Evolutionary conservation across 352 stramenopile species (phyloP).

Genomic region (Pythium rhizo-oryzae): DNA sequence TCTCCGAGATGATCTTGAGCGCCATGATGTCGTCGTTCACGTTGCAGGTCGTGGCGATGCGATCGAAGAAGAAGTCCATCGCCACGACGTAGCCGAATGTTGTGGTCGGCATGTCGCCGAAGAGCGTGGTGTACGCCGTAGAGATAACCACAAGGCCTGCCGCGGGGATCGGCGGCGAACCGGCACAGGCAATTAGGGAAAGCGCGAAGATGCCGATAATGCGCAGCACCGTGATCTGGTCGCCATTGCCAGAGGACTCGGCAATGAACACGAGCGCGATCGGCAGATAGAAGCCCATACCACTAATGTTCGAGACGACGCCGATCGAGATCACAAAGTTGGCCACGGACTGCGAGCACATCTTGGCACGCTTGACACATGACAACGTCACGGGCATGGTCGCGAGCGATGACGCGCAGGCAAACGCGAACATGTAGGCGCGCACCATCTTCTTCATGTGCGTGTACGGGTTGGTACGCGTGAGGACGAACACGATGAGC

Average conservation of each 20-base stretch:
- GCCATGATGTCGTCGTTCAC: constrained; percentile 81
- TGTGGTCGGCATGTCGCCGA: constrained; percentile 48
- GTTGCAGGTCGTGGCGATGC: constrained; percentile 64
- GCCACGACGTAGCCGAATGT: constrained; percentile 63
- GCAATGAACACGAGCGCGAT: constrained; percentile 65
- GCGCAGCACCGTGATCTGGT: constrained; percentile 47
- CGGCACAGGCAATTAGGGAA: constrained; percentile 47
- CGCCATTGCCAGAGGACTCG: constrained; percentile 53
- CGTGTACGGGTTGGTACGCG: constrained; percentile 63
- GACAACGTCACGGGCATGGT: constrained; percentile 62
- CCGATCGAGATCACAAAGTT: constrained; percentile 76
- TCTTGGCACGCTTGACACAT: constrained; percentile 55
- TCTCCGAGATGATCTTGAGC: constrained; percentile 70
- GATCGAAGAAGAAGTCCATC: constrained; percentile 67
- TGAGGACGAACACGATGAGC: constrained; percentile 60
- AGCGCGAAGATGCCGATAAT: constrained; percentile 61
- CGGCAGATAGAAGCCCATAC: constrained; percentile 56
- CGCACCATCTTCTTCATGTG: constrained; percentile 68
- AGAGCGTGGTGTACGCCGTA: constrained; percentile 67
- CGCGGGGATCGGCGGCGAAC: constrained; percentile 54
- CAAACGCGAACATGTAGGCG: constrained; percentile 72
- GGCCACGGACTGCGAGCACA: constrained; percentile 66
- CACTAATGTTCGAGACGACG: constrained; percentile 60
- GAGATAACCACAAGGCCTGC: constrained; percentile 55
- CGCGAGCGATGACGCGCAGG: constrained; percentile 61